A percentile compares a stretch with the other conserved stretches of the same genome.
phyloP scores from a whole-genome alignment of 2,329 filamentous ascomycete genomes.

The Niveomyces coronatus region DNA sequence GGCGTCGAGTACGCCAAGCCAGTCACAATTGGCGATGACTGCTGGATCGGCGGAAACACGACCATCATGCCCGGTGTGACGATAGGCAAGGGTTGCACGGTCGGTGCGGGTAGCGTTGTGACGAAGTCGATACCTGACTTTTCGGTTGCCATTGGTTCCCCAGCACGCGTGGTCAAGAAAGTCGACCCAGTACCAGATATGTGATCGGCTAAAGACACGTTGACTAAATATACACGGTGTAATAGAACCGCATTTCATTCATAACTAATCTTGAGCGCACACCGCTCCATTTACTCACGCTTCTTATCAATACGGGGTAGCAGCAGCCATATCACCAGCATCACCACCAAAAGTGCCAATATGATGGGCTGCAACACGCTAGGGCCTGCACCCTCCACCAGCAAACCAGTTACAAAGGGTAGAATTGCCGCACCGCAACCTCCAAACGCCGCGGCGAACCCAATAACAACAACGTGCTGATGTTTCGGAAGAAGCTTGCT shows the following conservation, averaged over 20 bases:
- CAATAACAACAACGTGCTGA: slow-evolving; percentile 67
- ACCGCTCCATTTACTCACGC: slow-evolving; percentile 19
- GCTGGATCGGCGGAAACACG: slow-evolving; percentile 43
- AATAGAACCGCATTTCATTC: not conserved
- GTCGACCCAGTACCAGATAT: slow-evolving; percentile 28
- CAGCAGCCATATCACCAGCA: slow-evolving; percentile 35
- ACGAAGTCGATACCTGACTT: slow-evolving; percentile 39
- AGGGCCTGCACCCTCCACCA: slow-evolving; percentile 48
- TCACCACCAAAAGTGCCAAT: slow-evolving; percentile 35
- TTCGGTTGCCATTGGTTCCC: slow-evolving; percentile 37
- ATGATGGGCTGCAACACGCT: slow-evolving; percentile 46
- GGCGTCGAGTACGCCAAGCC: slow-evolving; percentile 35
- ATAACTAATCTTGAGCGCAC: not conserved
- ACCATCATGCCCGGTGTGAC: slow-evolving; percentile 42
- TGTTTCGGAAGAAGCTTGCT: slow-evolving; percentile 60
- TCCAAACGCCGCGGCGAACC: slow-evolving; percentile 68
- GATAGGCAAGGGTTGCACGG: slow-evolving; percentile 40
- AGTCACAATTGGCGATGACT: slow-evolving; percentile 41
- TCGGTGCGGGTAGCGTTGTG: slow-evolving; percentile 40
- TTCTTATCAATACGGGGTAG: slow-evolving; percentile 33
- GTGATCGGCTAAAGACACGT: slow-evolving; percentile 7
- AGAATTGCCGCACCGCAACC: slow-evolving; percentile 60
- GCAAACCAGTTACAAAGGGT: slow-evolving; percentile 55
- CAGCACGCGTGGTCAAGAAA: slow-evolving; percentile 38
- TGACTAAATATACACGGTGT: not conserved